Evolutionary conservation across 768 basidiomycete genomes (phyloP), one percentile per base, ranked within the genome.

Genomic region (Russula dissimulans): DNA sequence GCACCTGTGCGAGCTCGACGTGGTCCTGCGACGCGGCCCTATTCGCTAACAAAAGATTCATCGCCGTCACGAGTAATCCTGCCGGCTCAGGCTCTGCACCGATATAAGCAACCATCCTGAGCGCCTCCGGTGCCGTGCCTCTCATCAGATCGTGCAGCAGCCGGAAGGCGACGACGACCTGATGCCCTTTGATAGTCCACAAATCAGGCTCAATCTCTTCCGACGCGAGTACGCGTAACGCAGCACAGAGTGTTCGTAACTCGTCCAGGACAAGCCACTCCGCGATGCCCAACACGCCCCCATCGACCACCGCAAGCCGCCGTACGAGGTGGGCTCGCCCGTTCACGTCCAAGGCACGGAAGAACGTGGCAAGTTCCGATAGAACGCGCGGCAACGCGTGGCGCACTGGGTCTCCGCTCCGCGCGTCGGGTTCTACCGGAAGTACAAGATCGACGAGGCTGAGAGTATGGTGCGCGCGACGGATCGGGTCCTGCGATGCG

Each of bases 191-290:
- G 82, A 64, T 2, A 70, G 62, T 11, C 70, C 73, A 49, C 22
- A 61, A 22, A 34, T 57, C 50, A 2, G 50, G 56, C 32, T 75
- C 71, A 8, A 78, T 72, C 36, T 71, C 71, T 5, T 70, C 64
- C 48, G 73, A 22, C 83, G 71, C 22, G 71, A 56, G 67, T 12
- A 69, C 69, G 7, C 71, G 71, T 47, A 86, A 68, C 79, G 82
- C 62, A 83, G 67, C 62, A 86, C 85, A 65, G 84, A 86, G 71
- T n/a, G 76, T 71, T 68, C 81, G 82, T 59, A 86, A 66, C 61
- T 87, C 85, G 63, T 86, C 81, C n/a, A 72, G 66, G 9, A 91
- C 65, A 29, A 91, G 66, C 87, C 87, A 91, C 60, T 87, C 84
- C 17, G 81, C 85, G 2, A 87, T 71, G 3, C 82, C 83, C 22